A percentile compares a stretch with the other conserved stretches of the same genome.
These are phyloP conservation scores for Cyberlindnera sargentensis DNA, from an alignment of 805 yeast species.

Conservation along the genomic window DNA sequence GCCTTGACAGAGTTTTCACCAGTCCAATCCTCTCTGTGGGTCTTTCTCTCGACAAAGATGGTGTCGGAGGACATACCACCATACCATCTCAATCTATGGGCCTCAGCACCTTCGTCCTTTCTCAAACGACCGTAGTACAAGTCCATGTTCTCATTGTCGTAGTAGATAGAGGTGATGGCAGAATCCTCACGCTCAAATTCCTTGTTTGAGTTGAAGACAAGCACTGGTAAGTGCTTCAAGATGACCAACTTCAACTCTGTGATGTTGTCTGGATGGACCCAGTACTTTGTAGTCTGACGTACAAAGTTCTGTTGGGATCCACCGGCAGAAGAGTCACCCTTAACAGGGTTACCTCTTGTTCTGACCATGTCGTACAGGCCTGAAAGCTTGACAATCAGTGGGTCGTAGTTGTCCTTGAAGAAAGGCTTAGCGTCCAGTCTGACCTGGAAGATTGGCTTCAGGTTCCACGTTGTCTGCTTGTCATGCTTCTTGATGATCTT, in stretches of 20 bases:
- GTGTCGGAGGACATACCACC: constrained; percentile 95
- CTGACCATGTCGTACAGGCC: constrained; percentile 87
- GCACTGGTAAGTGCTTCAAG: constrained; percentile 91
- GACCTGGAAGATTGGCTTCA: constrained; percentile 90
- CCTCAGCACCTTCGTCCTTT: constrained; percentile 98
- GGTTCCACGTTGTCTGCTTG: constrained; percentile 70
- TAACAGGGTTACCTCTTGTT: constrained; percentile 91
- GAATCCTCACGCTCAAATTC: constrained; percentile 93
- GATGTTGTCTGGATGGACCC: constrained; percentile 99
- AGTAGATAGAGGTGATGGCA: constrained; percentile 95
- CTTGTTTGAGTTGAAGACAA: constrained; percentile 93
- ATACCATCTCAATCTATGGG: constrained; percentile 96
- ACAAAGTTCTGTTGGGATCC: constrained; percentile 97
- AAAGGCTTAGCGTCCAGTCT: constrained; percentile 91
- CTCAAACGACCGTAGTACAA: constrained; percentile 89
- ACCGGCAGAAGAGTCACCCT: constrained; percentile 97
- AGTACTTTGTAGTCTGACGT: constrained; percentile 96
- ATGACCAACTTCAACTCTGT: constrained; percentile 91
- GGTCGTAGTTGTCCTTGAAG: constrained; percentile 91
- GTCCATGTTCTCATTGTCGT: constrained; percentile 84
- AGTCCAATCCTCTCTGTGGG: constrained; percentile 99
- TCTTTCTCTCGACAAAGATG: constrained; percentile 92
- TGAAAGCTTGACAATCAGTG: constrained; percentile 80
- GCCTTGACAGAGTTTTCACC: constrained; percentile 99
- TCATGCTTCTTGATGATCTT: constrained; percentile 96